phyloP scores from a whole-genome alignment of 106 monocot genomes.

The Apostasia ramifera region DNA sequence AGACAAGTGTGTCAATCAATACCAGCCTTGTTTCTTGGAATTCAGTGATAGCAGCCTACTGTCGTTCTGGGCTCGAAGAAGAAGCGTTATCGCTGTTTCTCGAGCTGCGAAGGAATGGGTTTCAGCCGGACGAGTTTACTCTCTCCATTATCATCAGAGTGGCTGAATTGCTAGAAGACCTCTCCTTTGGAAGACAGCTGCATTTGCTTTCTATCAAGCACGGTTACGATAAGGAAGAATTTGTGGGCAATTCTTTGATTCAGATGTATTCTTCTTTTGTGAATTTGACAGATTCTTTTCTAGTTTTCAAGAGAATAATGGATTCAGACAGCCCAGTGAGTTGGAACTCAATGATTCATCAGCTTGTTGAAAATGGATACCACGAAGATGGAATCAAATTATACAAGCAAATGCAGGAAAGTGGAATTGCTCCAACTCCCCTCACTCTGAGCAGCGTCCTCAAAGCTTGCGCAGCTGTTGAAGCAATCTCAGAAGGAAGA shows the following conservation, averaged over 20 bases:
- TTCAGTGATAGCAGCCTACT: constrained; percentile 16
- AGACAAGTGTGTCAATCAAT: not conserved
- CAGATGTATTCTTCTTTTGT: constrained; percentile 23
- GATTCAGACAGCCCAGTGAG: not conserved
- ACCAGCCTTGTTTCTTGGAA: constrained; percentile 21
- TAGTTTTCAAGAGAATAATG: constrained; percentile 10
- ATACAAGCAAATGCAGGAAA: constrained; percentile 8
- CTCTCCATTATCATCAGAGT: constrained; percentile 10
- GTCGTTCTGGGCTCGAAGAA: not conserved
- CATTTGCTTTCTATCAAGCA: constrained; percentile 21
- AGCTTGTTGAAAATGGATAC: constrained; percentile 11
- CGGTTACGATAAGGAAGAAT: constrained; percentile 23
- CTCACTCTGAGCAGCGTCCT: constrained; percentile 26
- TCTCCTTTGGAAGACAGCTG: constrained; percentile 11
- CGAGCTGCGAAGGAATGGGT: constrained; percentile 8
- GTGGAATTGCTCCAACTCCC: constrained; percentile 13
- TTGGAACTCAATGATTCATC: constrained; percentile 30
- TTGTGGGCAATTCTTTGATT: constrained; percentile 28
- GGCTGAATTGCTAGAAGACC: not conserved
- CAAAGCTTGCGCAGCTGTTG: constrained; percentile 12
- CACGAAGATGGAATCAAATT: constrained; percentile 9
- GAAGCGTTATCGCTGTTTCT: constrained; percentile 19
- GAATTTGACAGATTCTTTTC: constrained; percentile 7
- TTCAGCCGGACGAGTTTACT: constrained; percentile 22
- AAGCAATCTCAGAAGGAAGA: constrained; percentile 3